A percentile compares a stretch with the other conserved stretches of the same genome.
These are phyloP conservation scores for Scortechinia acanthostroma DNA, from an alignment of 2,329 filamentous ascomycete species.

Conservation along the genomic window DNA sequence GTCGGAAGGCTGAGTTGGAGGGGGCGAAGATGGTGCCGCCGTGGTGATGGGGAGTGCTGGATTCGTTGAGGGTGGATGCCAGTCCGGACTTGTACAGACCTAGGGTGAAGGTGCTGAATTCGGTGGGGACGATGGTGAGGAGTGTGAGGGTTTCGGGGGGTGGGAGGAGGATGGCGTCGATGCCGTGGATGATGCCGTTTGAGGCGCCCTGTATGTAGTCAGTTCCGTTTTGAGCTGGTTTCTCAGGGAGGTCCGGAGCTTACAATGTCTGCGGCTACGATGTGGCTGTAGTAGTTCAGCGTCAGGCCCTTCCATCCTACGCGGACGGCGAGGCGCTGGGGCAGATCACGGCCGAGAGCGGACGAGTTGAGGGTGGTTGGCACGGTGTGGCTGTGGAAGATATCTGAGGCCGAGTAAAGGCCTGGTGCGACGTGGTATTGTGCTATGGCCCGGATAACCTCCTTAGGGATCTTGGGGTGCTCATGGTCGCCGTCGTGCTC, in stretches of 20 bases:
- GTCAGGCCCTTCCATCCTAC: slow-evolving; percentile 51
- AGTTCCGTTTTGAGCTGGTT: too few species aligned
- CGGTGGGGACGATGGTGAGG: slow-evolving; percentile 64
- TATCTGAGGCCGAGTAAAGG: slow-evolving; percentile 54
- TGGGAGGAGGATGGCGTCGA: slow-evolving; percentile 71
- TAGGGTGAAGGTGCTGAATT: slow-evolving; percentile 74
- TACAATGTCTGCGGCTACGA: slow-evolving; percentile 67
- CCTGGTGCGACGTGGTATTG: slow-evolving; percentile 70
- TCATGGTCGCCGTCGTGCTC: too few species aligned
- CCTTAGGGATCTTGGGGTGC: slow-evolving; percentile 48
- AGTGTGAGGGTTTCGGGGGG: slow-evolving; percentile 53
- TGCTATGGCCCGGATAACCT: slow-evolving; percentile 62
- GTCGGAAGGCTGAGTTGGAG: slow-evolving; percentile 71
- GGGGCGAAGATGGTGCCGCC: slow-evolving; percentile 69
- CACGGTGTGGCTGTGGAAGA: slow-evolving; percentile 69
- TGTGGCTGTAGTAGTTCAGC: slow-evolving; percentile 71
- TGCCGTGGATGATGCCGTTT: slow-evolving; percentile 75
- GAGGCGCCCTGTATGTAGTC: slow-evolving; percentile 58
- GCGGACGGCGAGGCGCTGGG: slow-evolving; percentile 67
- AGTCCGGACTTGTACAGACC: slow-evolving; percentile 72
- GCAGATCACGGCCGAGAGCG: slow-evolving; percentile 55
- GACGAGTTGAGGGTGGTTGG: slow-evolving; percentile 57
- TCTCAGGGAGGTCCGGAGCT: slow-evolving; percentile 14
- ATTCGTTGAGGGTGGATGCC: slow-evolving; percentile 46
- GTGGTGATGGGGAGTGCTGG: slow-evolving; percentile 32